A percentile compares a stretch with the other conserved stretches of the same genome.
Evolutionary conservation across 371 early-diverging fungal genomes (phyloP).

Genomic region (Saksenaea vasiformis): DNA sequence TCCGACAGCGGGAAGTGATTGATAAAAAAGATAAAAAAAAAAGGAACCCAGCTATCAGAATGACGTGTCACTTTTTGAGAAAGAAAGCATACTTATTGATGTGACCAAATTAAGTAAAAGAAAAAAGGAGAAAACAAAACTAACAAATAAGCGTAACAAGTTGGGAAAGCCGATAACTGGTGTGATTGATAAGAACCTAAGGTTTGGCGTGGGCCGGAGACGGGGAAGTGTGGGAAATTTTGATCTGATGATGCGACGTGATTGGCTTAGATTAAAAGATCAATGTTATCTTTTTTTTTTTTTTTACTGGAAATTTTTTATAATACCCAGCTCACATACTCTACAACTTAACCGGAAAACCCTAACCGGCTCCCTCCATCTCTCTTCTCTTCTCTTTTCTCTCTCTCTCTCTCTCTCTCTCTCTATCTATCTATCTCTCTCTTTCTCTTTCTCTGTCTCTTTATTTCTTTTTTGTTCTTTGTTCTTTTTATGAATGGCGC

Average conservation of each 20-base stretch:
- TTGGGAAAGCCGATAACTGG: neutral
- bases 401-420: conserved; percentile 4
- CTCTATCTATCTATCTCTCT: neutral
- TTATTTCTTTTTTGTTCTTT: neutral
- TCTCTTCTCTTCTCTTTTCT: conserved; percentile 14
- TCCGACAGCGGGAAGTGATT: neutral
- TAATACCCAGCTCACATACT: conserved; percentile 3
- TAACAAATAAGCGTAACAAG: neutral
- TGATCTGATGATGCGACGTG: conserved; percentile 27
- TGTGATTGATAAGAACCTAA: conserved; percentile 3
- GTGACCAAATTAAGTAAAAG: neutral
- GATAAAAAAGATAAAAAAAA: conserved; percentile 6
- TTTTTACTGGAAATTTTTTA: conserved; percentile 9
- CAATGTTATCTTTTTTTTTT: conserved; percentile 12
- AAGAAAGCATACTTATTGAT: neutral
- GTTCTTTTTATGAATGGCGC: conserved; percentile 16
- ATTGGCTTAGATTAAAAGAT: conserved; percentile 35
- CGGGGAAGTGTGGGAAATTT: conserved; percentile 20
- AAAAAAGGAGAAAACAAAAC: neutral
- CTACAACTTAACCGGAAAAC: conserved; percentile 5
- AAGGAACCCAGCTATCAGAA: neutral
- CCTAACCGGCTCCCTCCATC: neutral
- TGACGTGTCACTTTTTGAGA: neutral
- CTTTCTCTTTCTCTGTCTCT: neutral
- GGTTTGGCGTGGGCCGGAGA: conserved; percentile 6